Base-by-base conservation (phyloP, 2,329 filamentous ascomycete species). In the Diaporthe helianthi region DNA sequence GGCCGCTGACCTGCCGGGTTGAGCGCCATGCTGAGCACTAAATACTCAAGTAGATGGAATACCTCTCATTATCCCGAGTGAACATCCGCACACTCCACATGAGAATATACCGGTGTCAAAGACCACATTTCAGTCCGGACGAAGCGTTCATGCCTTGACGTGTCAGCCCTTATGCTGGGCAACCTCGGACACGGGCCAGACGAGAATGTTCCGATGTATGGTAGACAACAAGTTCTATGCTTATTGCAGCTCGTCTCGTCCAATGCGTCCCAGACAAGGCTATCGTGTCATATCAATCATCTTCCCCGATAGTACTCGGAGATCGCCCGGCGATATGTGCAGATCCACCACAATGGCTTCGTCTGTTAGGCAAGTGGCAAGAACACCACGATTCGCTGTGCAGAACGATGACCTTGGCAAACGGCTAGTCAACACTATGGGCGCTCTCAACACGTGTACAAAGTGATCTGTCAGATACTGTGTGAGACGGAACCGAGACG, bases 161-260 rank as follows among this genome's bases (percentile, higher is more conserved):
- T 60, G 53, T 61, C 46, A 68, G 65, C 65, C 69, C 65, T 65
- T 44, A 64, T 65, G 65, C 44, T 68, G 58, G 36, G 60, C 58
- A 68, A 65, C 58, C 69, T 44, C 67, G 60, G 67, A 36, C 58
- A 65, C 63, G 65, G 52, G 29, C 44, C 52, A 54, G 52, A 68
- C 65, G 55, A 70, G n/a, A 64, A 55, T 22, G 24, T 41, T 68
- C 53, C 55, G 65, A 44, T 22, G 49, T 53, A 46, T 61, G 22
- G 49, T 41, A 26, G 36, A 19, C n/a, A 53, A 33, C 19, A 26
- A 38, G 19, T 22, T 63, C 12, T 19, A n/a, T 13, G 38, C 55
- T 64, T 51, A 26, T 64, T 46, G 26, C 29, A 15, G 22, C 38
- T 63, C 44, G 17, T 29, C 52, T 46, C 12, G 46, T 46, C 33